Conservation (phyloP, 805 yeast species). For the Nakazawaea holstii region DNA sequence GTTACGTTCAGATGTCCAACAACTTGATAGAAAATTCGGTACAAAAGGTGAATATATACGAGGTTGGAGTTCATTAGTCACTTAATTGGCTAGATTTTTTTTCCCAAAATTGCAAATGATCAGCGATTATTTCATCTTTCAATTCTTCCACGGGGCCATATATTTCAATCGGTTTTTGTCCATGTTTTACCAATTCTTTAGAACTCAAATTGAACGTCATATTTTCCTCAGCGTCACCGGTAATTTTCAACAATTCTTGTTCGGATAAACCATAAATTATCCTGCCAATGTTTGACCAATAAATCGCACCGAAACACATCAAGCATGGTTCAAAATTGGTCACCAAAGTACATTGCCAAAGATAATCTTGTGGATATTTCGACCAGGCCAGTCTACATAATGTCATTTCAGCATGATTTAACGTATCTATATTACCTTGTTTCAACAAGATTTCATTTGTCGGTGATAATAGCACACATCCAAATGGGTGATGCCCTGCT, state of each 20-base stretch:
- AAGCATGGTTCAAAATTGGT: conserved; percentile 26
- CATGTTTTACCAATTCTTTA: conserved; percentile 16
- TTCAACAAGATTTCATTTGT: conserved; percentile 16
- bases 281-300: conserved; percentile 24
- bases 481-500: conserved; percentile 24
- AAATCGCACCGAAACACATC: conserved; percentile 25
- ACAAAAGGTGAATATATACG: conserved; percentile 26
- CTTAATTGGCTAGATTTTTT: neutral
- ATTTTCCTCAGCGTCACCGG: conserved; percentile 21
- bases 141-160: conserved; percentile 21
- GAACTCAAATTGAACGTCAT: conserved; percentile 21
- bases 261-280: conserved; percentile 22
- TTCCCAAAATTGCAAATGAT: conserved; percentile 22
- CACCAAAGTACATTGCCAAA: conserved; percentile 24
- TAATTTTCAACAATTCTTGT: conserved; percentile 15
- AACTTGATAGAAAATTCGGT: conserved; percentile 22
- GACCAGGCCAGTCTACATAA: conserved; percentile 19
- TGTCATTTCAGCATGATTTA: conserved; percentile 25
- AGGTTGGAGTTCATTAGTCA: conserved; percentile 19
- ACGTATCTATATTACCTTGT: conserved; percentile 24
- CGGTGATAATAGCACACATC: conserved; percentile 23
- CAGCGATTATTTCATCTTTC: conserved; percentile 16
- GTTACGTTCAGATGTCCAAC: conserved; percentile 27
- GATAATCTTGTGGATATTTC: conserved; percentile 16
- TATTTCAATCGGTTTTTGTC: conserved; percentile 23